Conservation (phyloP, 352 stramenopile genomes). For the Globisporangium perplexum region DNA sequence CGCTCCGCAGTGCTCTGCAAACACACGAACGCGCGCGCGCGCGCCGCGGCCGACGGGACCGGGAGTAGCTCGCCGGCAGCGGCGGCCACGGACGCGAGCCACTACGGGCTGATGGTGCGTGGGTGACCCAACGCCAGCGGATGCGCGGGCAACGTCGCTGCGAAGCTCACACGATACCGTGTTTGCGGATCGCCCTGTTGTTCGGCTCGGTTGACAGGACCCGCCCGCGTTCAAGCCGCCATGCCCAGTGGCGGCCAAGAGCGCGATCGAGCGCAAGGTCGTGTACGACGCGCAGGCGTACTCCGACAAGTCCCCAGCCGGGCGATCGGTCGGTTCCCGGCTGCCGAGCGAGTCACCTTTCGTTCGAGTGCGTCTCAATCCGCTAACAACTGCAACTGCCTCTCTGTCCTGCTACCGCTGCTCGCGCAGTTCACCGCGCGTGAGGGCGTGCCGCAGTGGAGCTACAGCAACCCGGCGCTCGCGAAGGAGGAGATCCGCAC, state of each 20-base stretch:
- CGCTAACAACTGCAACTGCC: too few relatives aligned
- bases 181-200: too few relatives aligned
- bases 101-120: slow-evolving; percentile 4
- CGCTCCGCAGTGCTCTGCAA: slow-evolving; percentile 60
- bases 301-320: slow-evolving; percentile 21
- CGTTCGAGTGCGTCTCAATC: neutral
- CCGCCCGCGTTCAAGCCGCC: slow-evolving; percentile 38
- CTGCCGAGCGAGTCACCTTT: neutral
- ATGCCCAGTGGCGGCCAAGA: slow-evolving; percentile 44
- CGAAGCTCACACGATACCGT: neutral
- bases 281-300: slow-evolving; percentile 52
- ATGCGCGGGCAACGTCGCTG: neutral
- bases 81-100: neutral
- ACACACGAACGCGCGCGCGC: slow-evolving; percentile 43
- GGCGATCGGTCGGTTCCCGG: slow-evolving; percentile 30
- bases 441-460: slow-evolving; percentile 34
- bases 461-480: slow-evolving; percentile 35
- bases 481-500: slow-evolving; percentile 40
- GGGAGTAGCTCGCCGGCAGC: slow-evolving; percentile 1
- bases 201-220: neutral
- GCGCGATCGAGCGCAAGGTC: slow-evolving; percentile 44
- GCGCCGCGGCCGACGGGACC: neutral
- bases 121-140: neutral
- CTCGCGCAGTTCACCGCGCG: slow-evolving; percentile 9
- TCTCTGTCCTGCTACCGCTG: neutral